phyloP scores from a whole-genome alignment of 495 filamentous ascomycete genomes.

The Aspergillus nanangensis region DNA sequence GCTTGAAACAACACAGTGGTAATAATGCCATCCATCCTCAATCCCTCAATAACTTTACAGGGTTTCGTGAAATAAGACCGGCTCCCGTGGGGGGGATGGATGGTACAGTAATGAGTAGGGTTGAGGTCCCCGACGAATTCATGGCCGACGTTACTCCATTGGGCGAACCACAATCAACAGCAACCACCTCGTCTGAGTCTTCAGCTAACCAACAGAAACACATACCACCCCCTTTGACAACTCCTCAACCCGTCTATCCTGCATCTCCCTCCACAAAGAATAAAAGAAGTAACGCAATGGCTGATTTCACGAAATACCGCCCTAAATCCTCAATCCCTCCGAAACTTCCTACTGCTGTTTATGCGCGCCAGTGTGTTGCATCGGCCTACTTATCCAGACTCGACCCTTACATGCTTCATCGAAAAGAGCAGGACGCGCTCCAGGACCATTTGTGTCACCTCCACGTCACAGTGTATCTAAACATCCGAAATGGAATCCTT shows the following conservation, averaged over 20 bases:
- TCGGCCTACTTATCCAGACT: slow-evolving; percentile 87
- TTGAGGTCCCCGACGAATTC: slow-evolving; percentile 14
- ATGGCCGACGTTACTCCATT: slow-evolving; percentile 22
- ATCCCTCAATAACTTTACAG: not conserved
- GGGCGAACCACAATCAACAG: no score
- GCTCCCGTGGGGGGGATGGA: not conserved
- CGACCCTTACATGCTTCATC: slow-evolving; percentile 83
- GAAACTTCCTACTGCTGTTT: slow-evolving; percentile 63
- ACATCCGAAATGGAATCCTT: slow-evolving; percentile 93
- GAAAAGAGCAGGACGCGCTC: slow-evolving; percentile 77
- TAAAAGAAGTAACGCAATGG: slow-evolving; percentile 10
- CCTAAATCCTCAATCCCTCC: slow-evolving; percentile 80
- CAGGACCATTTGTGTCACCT: slow-evolving; percentile 75
- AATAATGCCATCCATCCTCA: not conserved
- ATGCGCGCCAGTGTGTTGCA: slow-evolving; percentile 81
- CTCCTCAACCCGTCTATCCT: slow-evolving; percentile 11
- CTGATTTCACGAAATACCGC: slow-evolving; percentile 30
- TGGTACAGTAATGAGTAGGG: not conserved
- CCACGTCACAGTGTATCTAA: slow-evolving; percentile 94
- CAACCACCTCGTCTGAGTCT: slow-evolving; percentile 16
- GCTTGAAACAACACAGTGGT: not conserved
- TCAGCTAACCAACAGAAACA: slow-evolving; percentile 16
- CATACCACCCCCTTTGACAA: slow-evolving; percentile 27
- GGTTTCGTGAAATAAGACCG: not conserved
- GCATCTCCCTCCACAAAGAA: slow-evolving; percentile 11